Evolutionary conservation across 768 basidiomycete genomes (phyloP).

Genomic region (Boletus reticulatus): DNA sequence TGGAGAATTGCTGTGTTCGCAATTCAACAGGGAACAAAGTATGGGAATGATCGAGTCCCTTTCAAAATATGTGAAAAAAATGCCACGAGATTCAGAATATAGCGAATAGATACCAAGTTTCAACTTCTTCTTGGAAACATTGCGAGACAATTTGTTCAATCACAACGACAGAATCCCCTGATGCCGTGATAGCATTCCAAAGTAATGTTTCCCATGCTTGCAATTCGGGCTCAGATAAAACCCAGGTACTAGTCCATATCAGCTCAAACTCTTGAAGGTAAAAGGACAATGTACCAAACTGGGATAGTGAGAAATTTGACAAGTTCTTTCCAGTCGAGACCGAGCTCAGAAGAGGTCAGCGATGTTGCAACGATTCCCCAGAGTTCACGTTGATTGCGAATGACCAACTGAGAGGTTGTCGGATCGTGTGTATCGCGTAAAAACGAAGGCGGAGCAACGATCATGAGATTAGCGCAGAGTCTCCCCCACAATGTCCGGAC

Average conservation of each 20-base stretch:
- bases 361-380: constrained; percentile 47
- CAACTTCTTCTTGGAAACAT: constrained; percentile 12
- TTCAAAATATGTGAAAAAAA: constrained; percentile 9
- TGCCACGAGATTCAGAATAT: neutral
- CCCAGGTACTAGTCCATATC: constrained; percentile 40
- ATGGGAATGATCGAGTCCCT: constrained; percentile 22
- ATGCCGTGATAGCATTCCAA: constrained; percentile 24
- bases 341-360: constrained; percentile 24
- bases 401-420: constrained; percentile 22
- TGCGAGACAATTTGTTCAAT: constrained; percentile 13
- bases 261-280: neutral
- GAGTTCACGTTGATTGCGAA: constrained; percentile 35
- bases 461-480: constrained; percentile 49
- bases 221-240: constrained; percentile 40
- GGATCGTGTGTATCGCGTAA: constrained; percentile 33
- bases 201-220: constrained; percentile 43
- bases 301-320: constrained; percentile 47
- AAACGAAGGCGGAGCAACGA: constrained; percentile 39
- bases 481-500: constrained; percentile 46
- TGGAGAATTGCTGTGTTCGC: constrained; percentile 8
- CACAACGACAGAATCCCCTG: constrained; percentile 10
- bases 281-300: constrained; percentile 37
- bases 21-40: constrained; percentile 17
- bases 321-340: constrained; percentile 39
- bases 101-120: constrained; percentile 20